Base-by-base conservation (phyloP, 352 stramenopile genomes). In the Globisporangium perplexum region DNA sequence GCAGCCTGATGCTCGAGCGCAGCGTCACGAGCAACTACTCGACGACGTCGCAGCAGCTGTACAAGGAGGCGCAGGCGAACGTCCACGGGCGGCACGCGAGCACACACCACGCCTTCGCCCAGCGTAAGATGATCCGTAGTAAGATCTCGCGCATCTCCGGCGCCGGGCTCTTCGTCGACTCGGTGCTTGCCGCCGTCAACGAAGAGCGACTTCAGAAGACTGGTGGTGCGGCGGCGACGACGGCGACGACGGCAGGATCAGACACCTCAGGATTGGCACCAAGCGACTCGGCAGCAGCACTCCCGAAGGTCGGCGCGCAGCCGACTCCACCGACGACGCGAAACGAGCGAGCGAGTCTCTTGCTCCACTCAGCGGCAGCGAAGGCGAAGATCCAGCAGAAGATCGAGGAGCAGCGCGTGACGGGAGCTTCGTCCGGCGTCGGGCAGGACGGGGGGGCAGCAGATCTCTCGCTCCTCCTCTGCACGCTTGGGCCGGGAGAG, bases 21-120 rank as follows among this genome's bases (percentile, higher is more conserved):
- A 75, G 67, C 48, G 72, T 88, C 53, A 70, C 67, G 12, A 88
- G 74, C 51, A 86, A 88, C 47, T 86, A 86, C 63, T 81, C 74
- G 30, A 88, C 74, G 28, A 83, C 77, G 0, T 88, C 74, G 1
- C 68, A 83, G 33, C 74, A 86, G 26, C 61, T 88, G 3, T 82
- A 63, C 50, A 71, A 56, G 17, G 36, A 69, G 12, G 24, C 50
- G 5, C 24, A 55, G 4, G 36, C 26, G 6, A 12, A 23, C 33
- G 4, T 23, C 15, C 53, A 18, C n/a, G 38, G 54, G 0, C 28
- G 47, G 4, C 28, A 39, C 12, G 26, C 18, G 0, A 61, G 28
- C 10, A 41, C 31, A 4, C 43, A 58, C 15, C 18, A 50, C 28
- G 50, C 57, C n/a, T 15, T 59, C 43, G 23, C n/a, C 26, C 30